phyloP scores from a whole-genome alignment of 495 filamentous ascomycete species.

The Cercophora newfieldiana region DNA sequence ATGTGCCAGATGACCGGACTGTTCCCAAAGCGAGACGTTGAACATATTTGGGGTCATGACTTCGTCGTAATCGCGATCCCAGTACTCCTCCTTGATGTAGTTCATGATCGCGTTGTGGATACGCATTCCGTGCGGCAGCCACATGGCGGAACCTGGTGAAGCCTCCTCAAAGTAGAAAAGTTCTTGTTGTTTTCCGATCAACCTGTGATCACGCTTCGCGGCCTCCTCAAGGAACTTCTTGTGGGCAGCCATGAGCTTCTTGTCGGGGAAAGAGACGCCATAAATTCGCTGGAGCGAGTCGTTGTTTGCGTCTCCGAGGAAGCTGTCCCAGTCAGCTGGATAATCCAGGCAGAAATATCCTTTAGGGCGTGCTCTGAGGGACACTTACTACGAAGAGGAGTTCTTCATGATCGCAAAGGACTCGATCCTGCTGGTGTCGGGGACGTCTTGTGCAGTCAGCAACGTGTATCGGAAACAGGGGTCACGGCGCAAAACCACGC shows the following conservation, averaged over 20 bases:
- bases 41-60: slow-evolving; percentile 97
- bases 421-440: slow-evolving; percentile 89
- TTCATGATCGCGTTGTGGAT: slow-evolving; percentile 87
- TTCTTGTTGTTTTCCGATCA: slow-evolving; percentile 91
- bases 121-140: slow-evolving; percentile 85
- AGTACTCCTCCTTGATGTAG: slow-evolving; percentile 83
- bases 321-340: slow-evolving; percentile 37
- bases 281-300: slow-evolving; percentile 95
- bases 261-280: slow-evolving; percentile 95
- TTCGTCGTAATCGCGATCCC: slow-evolving; percentile 90
- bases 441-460: slow-evolving; percentile 61
- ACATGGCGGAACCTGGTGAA: slow-evolving; percentile 90
- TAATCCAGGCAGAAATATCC: too few relatives aligned
- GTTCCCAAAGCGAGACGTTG: slow-evolving; percentile 87
- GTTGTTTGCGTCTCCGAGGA: slow-evolving; percentile 88
- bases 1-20: slow-evolving; percentile 90
- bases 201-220: slow-evolving; percentile 89
- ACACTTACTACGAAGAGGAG: slow-evolving; percentile 77
- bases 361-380: too few relatives aligned
- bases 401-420: slow-evolving; percentile 90
- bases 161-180: slow-evolving; percentile 94
- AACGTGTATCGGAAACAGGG: background rate
- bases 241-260: slow-evolving; percentile 87
- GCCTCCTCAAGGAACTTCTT: slow-evolving; percentile 93
- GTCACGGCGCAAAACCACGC: too few relatives aligned